Base-by-base conservation (phyloP, 495 filamentous ascomycete species). In the Podospora bellae-mahoneyi region DNA sequence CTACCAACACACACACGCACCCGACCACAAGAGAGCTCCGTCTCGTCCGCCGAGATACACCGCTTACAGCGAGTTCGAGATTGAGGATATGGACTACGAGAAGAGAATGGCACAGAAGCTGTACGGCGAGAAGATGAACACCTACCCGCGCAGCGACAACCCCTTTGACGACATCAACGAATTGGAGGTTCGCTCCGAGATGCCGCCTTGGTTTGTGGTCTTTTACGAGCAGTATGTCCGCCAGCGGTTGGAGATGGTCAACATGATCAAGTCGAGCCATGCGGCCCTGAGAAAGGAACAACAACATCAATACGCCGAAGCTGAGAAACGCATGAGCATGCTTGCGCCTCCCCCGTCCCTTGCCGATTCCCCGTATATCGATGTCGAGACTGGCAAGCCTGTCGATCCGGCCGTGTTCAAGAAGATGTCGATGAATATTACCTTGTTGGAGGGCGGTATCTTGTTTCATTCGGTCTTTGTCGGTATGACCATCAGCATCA, bases 401-500 rank as follows among this genome's bases (percentile, higher is more conserved):
- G 78, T 84, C 0, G 78, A 84, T 66, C 81, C 80, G 53, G 57
- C 78, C 7, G 78, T 84, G 27, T 80, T 77, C 74, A 79, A 75
- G 75, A 82, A 79, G 74, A 80, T 83, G 79, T 79, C 78, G 16
- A 71, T 85, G 69, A 83, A 86, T 70, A 85, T 85, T 67, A 84
- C 83, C 20, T 79, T 86, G 0, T 78, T 86, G 19, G 84, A 86
- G 72, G 81, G 82, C 34, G 84, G 84, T 73, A 86, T 86, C 66
- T 74, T 86, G 32, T 87, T 89, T 78, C 87, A 89, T 76, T 83
- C 80, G 65, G 81, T 89, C 68, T 89, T 89, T 75, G 86, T 89
- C 71, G 88, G 88, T 58, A 90, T 91, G 85, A 88, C 88, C 1
- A 77, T 91, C 61, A 86, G 83, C 66, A 88, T 91, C 69, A 84